phyloP scores from a whole-genome alignment of 345 rosid species.

The Rhodomyrtus tomentosa region DNA sequence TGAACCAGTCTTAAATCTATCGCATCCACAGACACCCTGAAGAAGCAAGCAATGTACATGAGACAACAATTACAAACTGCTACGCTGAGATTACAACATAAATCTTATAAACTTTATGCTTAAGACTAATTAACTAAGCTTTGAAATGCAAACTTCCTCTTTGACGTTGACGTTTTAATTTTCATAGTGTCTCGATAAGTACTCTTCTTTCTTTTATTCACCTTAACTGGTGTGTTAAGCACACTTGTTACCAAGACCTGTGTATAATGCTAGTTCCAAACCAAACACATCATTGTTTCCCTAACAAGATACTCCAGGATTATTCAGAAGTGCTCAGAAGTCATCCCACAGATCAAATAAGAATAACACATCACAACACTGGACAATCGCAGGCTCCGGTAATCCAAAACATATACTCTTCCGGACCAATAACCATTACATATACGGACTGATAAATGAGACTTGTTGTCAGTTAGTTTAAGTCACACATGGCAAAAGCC shows the following conservation, averaged over 20 bases:
- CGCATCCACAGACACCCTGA: conserved; percentile 99
- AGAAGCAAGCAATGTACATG: background rate
- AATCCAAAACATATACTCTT: background rate
- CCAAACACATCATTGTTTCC: background rate
- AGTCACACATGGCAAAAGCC: background rate
- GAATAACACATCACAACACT: background rate
- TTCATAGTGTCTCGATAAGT: background rate
- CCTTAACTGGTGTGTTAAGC: background rate
- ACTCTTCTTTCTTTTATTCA: background rate
- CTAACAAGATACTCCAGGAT: background rate
- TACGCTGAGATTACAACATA: background rate
- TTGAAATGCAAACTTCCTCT: background rate
- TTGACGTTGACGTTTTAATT: background rate
- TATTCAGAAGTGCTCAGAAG: background rate
- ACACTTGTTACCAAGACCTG: background rate
- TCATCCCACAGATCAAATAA: background rate
- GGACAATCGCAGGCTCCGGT: background rate
- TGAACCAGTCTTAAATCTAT: conserved; percentile 61
- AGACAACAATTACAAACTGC: background rate
- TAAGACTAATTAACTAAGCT: background rate
- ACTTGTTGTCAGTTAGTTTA: background rate
- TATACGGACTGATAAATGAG: background rate
- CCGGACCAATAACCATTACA: background rate
- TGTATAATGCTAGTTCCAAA: background rate
- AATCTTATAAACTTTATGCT: background rate